Evolutionary conservation across 2,329 filamentous ascomycete species (phyloP), one percentile per base, ranked within the genome.

Genomic region (Fusarium coicis): DNA sequence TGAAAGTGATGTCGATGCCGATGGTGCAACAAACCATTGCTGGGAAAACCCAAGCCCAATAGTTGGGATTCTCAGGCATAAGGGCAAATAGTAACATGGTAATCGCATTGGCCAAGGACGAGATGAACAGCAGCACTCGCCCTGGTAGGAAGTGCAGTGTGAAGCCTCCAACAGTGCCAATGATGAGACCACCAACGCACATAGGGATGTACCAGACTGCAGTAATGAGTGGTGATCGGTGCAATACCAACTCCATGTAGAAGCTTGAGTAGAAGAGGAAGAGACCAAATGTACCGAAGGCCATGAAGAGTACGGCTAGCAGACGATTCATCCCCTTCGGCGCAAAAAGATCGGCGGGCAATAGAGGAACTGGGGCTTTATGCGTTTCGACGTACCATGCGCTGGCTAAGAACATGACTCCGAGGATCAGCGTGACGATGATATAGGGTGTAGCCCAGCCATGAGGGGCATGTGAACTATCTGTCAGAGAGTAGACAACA

Each of bases 391-490:
- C 83, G 70, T 92, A 93, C 44, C 88, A 83, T 14, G 90, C 88
- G 0, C 79, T 79, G 1, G 81, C 78, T 1, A 93, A 80, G 10
- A 89, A 78, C 4, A 89, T 59, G 26, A 86, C 81, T 0, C 91
- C 92, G 10, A 91, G 57, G 4, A 88, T 80, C 44, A 93, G 86
- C 0, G 88, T 87, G 18, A 88, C 82, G n/a, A 87, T 85, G 57
- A 93, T 91, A 68, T 93, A 92, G 2, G 90, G 89, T 5, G 90
- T 91, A 34, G 80, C 83, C 92, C 92, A 93, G 14, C 88, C 86
- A 9, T 87, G 76, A 0, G 87, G 84, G 4, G 90, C 90, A 77
- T 92, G 89, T 1, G 89, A 87, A 40, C 88, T 89, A 64, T 93
- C 89, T 3, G 91, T 92, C 61, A 94, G 86, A 4, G 91, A 88